Evolutionary conservation across 2,329 filamentous ascomycete species (phyloP), one percentile per base, ranked within the genome.

Genomic region (Calonectria fujianensis): DNA sequence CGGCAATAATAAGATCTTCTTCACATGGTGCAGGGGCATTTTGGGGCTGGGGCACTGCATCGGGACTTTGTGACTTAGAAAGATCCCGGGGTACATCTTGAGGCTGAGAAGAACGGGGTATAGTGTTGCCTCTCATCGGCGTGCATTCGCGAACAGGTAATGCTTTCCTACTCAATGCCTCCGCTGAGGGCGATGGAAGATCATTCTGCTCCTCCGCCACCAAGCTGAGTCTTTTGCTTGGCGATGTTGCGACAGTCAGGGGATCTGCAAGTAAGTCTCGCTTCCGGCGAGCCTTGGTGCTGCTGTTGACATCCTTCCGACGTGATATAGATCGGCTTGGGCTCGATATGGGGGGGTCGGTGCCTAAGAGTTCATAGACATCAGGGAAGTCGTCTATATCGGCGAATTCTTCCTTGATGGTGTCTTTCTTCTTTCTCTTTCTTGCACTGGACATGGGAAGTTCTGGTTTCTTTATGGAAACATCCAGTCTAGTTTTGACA

Each of bases 361-460:
- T 87, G 35, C 86, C 88, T 14, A 87, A 81, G 63, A 88, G 83
- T 63, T 90, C 85, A 75, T 89, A 87, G 10, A 92, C 88, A 75
- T 92, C 90, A 0, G 89, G 89, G 59, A 90, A 92, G 24, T 89
- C 86, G 41, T 88, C 87, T 18, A 87, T 82, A 5, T 85, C 83
- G 20, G 81, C 83, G 18, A 82, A 80, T 16, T 84, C 82, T 32
- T 82, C 79, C 73, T 83, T 85, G 74, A 79, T 85, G 31, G 89
- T 87, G 13, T 90, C 87, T 31, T 83, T 83, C 74, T 89, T 90
- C 79, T 91, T 91, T 75, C 89, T 83, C 81, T 91, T 91, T 81
- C 87, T 90, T 24, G 84, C 84, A 59, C 85, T 85, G 57, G 82
- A 87, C 1, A 84, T 75, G 13, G 81, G 66, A 7, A 85, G 85